phyloP scores from a whole-genome alignment of 306 rosid genomes.

The Cicer bijugum region DNA sequence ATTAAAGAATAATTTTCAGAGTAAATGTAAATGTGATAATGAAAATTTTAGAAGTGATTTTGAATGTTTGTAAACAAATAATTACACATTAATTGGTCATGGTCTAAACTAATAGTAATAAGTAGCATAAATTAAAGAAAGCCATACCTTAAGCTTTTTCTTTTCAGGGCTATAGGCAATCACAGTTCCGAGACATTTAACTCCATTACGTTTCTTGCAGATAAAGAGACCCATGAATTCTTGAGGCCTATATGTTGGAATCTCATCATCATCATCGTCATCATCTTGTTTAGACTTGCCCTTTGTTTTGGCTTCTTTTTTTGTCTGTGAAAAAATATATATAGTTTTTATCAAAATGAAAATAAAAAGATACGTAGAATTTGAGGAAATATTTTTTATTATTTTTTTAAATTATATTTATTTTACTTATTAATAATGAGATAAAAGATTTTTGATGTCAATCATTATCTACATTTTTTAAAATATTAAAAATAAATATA shows the following conservation, averaged over 20 bases:
- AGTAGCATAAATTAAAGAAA: neutral
- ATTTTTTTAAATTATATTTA: no score
- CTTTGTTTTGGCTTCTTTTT: neutral
- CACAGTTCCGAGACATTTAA: neutral
- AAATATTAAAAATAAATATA: no score
- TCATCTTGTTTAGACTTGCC: neutral
- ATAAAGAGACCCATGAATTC: neutral
- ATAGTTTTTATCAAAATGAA: neutral
- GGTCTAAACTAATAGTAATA: neutral
- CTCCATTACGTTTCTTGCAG: slow-evolving; percentile 14
- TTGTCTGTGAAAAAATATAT: neutral
- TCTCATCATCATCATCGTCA: neutral
- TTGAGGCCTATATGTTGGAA: neutral
- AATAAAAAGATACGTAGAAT: neutral
- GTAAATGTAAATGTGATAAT: neutral
- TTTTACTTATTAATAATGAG: no score
- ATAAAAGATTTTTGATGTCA: no score
- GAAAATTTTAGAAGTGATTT: neutral
- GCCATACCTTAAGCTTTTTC: slow-evolving; percentile 18
- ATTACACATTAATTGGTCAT: neutral
- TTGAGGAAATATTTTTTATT: no score
- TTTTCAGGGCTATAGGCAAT: neutral
- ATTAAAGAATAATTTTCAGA: neutral
- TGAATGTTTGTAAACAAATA: neutral
- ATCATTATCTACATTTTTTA: no score